Conservation (phyloP, 2,329 filamentous ascomycete species). For the Trichoderma sp. region DNA sequence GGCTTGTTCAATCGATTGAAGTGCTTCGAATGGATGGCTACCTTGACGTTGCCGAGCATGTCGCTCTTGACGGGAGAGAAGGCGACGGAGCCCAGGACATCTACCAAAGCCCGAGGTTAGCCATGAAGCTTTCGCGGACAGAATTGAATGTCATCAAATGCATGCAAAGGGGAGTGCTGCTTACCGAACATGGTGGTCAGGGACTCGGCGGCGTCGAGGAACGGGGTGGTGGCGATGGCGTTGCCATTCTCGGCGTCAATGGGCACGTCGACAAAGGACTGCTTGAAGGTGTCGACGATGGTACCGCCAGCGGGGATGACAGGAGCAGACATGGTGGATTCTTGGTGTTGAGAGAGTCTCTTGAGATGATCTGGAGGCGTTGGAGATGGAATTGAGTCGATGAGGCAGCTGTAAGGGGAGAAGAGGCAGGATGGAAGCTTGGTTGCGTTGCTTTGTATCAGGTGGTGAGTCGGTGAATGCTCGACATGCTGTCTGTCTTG, state of each 20-base stretch:
- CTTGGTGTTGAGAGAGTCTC: not conserved
- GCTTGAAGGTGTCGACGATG: slow-evolving; percentile 82
- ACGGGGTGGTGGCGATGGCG: slow-evolving; percentile 79
- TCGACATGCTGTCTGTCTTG: slow-evolving; percentile 8
- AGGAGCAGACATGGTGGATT: slow-evolving; percentile 52
- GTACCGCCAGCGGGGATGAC: slow-evolving; percentile 67
- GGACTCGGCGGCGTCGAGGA: slow-evolving; percentile 87
- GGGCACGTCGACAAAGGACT: slow-evolving; percentile 81
- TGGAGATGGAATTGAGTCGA: slow-evolving; percentile 9
- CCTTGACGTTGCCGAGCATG: slow-evolving; percentile 89
- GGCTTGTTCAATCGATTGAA: not conserved
- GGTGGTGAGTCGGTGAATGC: slow-evolving; percentile 24
- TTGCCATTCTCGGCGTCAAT: slow-evolving; percentile 73
- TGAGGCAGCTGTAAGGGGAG: not conserved
- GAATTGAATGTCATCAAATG: not conserved
- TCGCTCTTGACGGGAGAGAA: slow-evolving; percentile 92
- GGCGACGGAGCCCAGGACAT: slow-evolving; percentile 68
- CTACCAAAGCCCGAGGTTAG: slow-evolving; percentile 41
- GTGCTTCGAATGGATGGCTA: slow-evolving; percentile 39
- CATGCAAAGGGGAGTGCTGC: not conserved
- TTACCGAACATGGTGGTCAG: slow-evolving; percentile 86
- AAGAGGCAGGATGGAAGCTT: not conserved
- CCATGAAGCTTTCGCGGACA: not conserved
- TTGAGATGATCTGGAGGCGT: not conserved
- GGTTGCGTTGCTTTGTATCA: slow-evolving; percentile 1